Conservation (phyloP, 2,329 filamentous ascomycete species). For the Macrophomina tecta region DNA sequence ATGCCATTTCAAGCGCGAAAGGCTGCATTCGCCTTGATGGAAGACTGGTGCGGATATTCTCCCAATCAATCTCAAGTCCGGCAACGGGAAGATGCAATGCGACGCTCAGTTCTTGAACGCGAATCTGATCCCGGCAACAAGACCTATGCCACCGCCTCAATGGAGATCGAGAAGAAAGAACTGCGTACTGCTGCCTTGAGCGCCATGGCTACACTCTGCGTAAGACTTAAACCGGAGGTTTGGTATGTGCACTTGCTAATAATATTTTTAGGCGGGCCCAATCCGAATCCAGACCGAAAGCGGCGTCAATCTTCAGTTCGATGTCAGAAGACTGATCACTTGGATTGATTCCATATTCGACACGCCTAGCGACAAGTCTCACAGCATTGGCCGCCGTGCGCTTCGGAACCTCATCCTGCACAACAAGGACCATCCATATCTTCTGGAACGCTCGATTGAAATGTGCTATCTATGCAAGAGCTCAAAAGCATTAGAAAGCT, state of each 20-base stretch:
- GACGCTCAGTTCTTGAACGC: constrained; percentile 81
- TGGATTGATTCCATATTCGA: constrained; percentile 98
- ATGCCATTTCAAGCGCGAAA: constrained; percentile 97
- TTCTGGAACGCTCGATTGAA: constrained; percentile 88
- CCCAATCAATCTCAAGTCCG: constrained; percentile 85
- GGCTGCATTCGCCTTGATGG: constrained; percentile 95
- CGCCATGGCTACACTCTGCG: constrained; percentile 93
- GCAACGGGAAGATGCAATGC: constrained; percentile 84
- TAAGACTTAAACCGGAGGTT: constrained; percentile 60
- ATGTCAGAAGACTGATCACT: constrained; percentile 86
- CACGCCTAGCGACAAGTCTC: constrained; percentile 88
- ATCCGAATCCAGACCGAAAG: constrained; percentile 89
- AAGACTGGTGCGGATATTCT: constrained; percentile 98
- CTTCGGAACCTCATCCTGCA: constrained; percentile 88
- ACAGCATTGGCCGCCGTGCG: constrained; percentile 85
- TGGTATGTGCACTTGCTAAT: background rate
- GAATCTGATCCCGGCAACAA: constrained; percentile 75
- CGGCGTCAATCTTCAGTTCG: constrained; percentile 85
- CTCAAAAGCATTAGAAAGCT: constrained; percentile 87
- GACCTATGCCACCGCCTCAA: constrained; percentile 80
- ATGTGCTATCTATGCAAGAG: constrained; percentile 85
- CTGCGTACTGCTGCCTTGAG: constrained; percentile 88
- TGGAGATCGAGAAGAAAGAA: constrained; percentile 97
- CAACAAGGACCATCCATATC: constrained; percentile 83
- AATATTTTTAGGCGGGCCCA: constrained; percentile 60